Evolutionary conservation across 169 alveolate genomes (phyloP).

Genomic region (Plasmodium vivax): DNA sequence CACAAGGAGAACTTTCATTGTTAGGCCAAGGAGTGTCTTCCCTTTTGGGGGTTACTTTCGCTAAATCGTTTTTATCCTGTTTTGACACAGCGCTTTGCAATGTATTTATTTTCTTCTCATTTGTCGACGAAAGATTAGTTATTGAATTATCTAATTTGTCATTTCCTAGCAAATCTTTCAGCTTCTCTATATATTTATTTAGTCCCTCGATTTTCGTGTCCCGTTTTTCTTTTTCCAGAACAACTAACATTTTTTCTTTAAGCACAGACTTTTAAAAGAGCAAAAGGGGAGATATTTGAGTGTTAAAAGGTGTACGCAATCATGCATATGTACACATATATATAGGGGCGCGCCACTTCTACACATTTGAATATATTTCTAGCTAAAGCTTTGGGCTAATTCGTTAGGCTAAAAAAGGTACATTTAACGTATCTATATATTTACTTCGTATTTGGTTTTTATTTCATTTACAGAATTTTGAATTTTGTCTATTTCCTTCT

Average conservation of each 20-base stretch:
- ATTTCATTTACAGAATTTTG: constrained; percentile 61
- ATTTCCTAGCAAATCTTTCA: constrained; percentile 60
- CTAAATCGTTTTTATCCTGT: constrained; percentile 57
- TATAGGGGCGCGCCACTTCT: not conserved
- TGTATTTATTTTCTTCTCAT: constrained; percentile 11
- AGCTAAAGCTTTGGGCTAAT: constrained; percentile 1
- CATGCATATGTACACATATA: not conserved
- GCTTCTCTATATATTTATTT: constrained; percentile 56
- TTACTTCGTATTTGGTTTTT: constrained; percentile 64
- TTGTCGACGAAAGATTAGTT: constrained; percentile 8
- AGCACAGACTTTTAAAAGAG: constrained; percentile 36
- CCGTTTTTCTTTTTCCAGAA: constrained; percentile 62
- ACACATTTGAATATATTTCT: not conserved
- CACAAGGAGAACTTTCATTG: constrained; percentile 54
- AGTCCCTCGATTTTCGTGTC: constrained; percentile 71
- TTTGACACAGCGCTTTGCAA: constrained; percentile 16
- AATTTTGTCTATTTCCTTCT: constrained; percentile 66
- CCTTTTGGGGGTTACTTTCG: constrained; percentile 19
- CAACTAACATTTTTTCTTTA: constrained; percentile 64
- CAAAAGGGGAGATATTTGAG: not conserved
- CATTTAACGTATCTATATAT: not conserved
- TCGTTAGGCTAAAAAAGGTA: not conserved
- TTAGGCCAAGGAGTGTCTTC: constrained; percentile 75
- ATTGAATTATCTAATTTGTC: constrained; percentile 16
- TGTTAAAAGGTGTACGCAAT: not conserved